Evolutionary conservation across 1,284 basidiomycete genomes (phyloP), one percentile per base, ranked within the genome.

Genomic region (Termitomyces sp.): DNA sequence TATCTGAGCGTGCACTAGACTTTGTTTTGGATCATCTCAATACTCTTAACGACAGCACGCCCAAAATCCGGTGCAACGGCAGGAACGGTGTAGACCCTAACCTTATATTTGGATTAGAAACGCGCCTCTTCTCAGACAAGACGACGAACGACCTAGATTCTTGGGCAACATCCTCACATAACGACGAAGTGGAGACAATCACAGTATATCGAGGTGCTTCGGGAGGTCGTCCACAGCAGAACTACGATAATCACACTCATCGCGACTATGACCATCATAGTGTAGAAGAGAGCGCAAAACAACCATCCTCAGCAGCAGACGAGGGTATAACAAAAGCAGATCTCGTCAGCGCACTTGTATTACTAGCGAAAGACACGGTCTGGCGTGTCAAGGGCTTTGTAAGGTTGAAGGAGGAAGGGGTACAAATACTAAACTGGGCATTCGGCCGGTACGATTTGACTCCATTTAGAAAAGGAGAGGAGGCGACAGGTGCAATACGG

Each of bases 331-430:
- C 66, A 41, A 71, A 64, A 60, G 66, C 57, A 5, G 67, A 60
- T 1, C 63, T 88, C 14, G 60, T 62, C 8, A 61, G 64, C 9
- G 80, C 80, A 5, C 75, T 93, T 0, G 62, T 60, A 1, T 66
- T 67, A 21, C 67, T 94, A 6, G 78, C 83, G 10, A 86, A 84
- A 57, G 87, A 88, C 63, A 71, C 71, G 3, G 71, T 89, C 7
- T 92, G 87, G 81, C 73, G 89, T 41, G 81, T 91, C 37, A 95
- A 95, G 64, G 91, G 93, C 11, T 91, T 92, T 61, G 76, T 93
- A 24, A 76, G 76, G 33, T 65, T 89, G n/a, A 63, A 64, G 10
- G 67, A 66, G 16, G 75, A 74, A 19, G 67, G 63, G 6, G 52
- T 74, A 40, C 67, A 78, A 60, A 89, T 94, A 56, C 66, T 95